Evolutionary conservation across 108 stramenopile species (phyloP).

Genomic region (Poteriospumella lacustris): DNA sequence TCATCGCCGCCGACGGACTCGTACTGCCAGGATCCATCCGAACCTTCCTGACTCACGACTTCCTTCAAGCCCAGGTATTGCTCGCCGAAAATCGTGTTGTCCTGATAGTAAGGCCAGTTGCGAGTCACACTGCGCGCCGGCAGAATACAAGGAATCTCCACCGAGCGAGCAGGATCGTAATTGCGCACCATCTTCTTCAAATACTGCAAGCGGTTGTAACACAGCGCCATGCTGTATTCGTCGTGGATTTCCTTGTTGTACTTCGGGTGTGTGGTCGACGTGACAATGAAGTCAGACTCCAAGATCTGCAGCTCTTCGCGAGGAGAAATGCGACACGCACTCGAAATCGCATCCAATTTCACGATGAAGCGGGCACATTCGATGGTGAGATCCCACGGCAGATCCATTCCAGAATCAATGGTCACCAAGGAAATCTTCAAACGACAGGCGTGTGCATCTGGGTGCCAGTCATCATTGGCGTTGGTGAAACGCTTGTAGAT

Average conservation of each 20-base stretch:
- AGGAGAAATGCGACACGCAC: slow-evolving; percentile 27
- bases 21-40: neutral
- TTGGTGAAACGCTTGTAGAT: slow-evolving; percentile 25
- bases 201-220: slow-evolving; percentile 33
- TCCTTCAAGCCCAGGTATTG: slow-evolving; percentile 11
- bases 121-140: slow-evolving; percentile 16
- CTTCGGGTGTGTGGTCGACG: neutral
- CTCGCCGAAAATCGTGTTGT: slow-evolving; percentile 41
- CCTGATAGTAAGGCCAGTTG: slow-evolving; percentile 36
- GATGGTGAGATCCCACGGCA: slow-evolving; percentile 38
- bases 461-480: slow-evolving; percentile 38
- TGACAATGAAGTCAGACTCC: slow-evolving; percentile 31
- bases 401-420: slow-evolving; percentile 23
- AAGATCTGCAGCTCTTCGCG: slow-evolving; percentile 36
- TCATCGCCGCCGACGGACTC: slow-evolving; percentile 18
- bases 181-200: slow-evolving; percentile 2
- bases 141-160: slow-evolving; percentile 16
- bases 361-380: slow-evolving; percentile 31
- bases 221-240: slow-evolving; percentile 33
- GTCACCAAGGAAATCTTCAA: slow-evolving; percentile 40
- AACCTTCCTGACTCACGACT: slow-evolving; percentile 4
- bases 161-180: neutral
- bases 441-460: slow-evolving; percentile 45
- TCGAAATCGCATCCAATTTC: slow-evolving; percentile 28
- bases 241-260: slow-evolving; percentile 26